Evolutionary conservation across 352 stramenopile species (phyloP), one percentile per base, ranked within the genome.

Genomic region (Pythium periplocum): DNA sequence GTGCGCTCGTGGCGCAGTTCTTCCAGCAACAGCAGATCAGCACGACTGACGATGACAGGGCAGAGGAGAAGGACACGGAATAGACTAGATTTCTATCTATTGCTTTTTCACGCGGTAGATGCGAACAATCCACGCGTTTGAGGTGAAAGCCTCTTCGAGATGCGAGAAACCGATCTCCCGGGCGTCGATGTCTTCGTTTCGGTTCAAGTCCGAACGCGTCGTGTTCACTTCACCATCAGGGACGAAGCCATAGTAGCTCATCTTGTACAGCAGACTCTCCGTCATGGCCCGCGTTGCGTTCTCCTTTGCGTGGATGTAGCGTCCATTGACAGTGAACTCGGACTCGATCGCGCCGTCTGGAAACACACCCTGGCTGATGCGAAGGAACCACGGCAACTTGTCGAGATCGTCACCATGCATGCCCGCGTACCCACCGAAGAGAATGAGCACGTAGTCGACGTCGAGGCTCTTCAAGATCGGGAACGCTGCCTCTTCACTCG

Each of bases 321-420:
- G 69, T 4, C 73, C 76, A 42, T 87, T 83, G 26, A 83, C 62
- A 41, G 83, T 75, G 26, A 88, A 93, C 61, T 96, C 93, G 17
- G 87, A 89, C 52, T 91, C 75, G 11, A 98, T 76, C 43, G 90
- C 66, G 41, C 71, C 78, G 50, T 89, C 87, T 33, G 73, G 80
- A 63, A 82, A 97, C 39, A 93, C 83, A 10, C 86, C 89, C 60
- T 84, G 73, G 1, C 81, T 87, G 59, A 98, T 98, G 53, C 93
- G 86, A 46, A 97, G 75, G 37, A 96, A 95, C 89, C 90, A 97
- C 47, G 92, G 64, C 42, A 98, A 80, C 60, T 98, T 98, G 65
- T 97, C 88, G 48, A 98, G 82, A 53, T 98, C 91, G 55, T 97
- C 90, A 39, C 83, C 83, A 45, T 62, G 57, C 73, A 87, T 83